Conservation (phyloP, 257 asterid species). For the Plantago major region DNA sequence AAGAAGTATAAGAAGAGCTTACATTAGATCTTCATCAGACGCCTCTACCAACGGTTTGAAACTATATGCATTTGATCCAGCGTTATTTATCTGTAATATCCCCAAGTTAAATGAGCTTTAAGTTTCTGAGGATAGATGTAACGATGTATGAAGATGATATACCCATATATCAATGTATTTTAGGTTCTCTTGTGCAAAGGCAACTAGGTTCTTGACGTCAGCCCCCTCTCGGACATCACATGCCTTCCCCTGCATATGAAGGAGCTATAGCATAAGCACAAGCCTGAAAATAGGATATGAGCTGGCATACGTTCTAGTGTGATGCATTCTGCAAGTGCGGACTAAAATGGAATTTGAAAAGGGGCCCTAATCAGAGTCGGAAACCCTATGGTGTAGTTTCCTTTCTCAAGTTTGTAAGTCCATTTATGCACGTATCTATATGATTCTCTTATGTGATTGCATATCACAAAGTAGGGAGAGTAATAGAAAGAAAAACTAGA, state of each 20-base stretch:
- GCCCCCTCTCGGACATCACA: conserved; percentile 82
- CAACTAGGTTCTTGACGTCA: conserved; percentile 68
- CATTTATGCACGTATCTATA: conserved; percentile 3
- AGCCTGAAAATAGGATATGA: conserved; percentile 2
- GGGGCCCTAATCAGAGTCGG: no score
- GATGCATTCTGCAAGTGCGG: background rate
- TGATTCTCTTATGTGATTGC: background rate
- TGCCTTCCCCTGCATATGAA: conserved; percentile 68
- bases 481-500: conserved; percentile 10
- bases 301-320: background rate
- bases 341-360: no score
- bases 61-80: conserved; percentile 97
- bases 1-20: conserved; percentile 21
- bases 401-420: background rate
- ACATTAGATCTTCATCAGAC: conserved; percentile 91
- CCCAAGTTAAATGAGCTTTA: background rate
- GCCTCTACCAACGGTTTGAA: conserved; percentile 85
- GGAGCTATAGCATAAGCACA: conserved; percentile 17
- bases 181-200: conserved; percentile 68
- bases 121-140: background rate
- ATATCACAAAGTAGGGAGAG: conserved; percentile 8
- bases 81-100: conserved; percentile 77
- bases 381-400: no score
- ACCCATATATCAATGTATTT: conserved; percentile 90
- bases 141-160: conserved; percentile 22